Evolutionary conservation across 2,329 filamentous ascomycete species (phyloP).

Genomic region (Calcarisporium arbuscula): DNA sequence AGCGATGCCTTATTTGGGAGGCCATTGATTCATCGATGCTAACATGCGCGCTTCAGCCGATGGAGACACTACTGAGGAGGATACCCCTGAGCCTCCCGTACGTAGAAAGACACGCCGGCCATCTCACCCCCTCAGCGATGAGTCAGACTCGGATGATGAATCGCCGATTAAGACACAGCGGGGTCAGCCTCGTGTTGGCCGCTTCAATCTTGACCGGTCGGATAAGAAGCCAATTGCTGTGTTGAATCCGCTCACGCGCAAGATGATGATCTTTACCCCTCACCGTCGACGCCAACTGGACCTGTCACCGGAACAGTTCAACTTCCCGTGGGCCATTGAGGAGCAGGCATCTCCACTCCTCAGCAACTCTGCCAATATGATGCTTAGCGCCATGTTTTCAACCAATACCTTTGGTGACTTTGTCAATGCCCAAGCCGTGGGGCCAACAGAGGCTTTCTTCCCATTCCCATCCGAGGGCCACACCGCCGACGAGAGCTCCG

Average conservation of each 20-base stretch:
- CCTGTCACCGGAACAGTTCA: constrained; percentile 49
- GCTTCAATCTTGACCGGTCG: constrained; percentile 47
- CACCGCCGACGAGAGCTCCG: constrained; percentile 39
- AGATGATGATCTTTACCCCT: constrained; percentile 59
- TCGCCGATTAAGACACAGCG: constrained; percentile 39
- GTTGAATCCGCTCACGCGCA: constrained; percentile 49
- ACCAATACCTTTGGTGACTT: constrained; percentile 49
- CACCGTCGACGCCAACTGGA: constrained; percentile 43
- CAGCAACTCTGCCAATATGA: constrained; percentile 64
- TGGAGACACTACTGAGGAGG: constrained; percentile 57
- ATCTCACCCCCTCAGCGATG: constrained; percentile 28
- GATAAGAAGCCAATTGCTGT: constrained; percentile 54
- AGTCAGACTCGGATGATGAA: constrained; percentile 45
- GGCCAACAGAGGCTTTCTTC: constrained; percentile 71
- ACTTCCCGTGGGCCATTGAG: constrained; percentile 38
- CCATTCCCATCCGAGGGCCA: constrained; percentile 58
- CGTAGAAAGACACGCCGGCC: constrained; percentile 41
- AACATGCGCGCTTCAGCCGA: constrained; percentile 40
- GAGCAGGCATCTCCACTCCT: constrained; percentile 49
- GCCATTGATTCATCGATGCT: constrained; percentile 22
- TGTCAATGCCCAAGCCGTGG: constrained; percentile 60
- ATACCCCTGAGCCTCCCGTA: constrained; percentile 43
- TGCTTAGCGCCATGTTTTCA: constrained; percentile 68
- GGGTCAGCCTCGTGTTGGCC: constrained; percentile 48
- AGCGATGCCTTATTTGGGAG: constrained; percentile 29